These are phyloP conservation scores for Trypanosomatidae sp. DNA, from an alignment of 208 protist genomes.

Conservation along the genomic window DNA sequence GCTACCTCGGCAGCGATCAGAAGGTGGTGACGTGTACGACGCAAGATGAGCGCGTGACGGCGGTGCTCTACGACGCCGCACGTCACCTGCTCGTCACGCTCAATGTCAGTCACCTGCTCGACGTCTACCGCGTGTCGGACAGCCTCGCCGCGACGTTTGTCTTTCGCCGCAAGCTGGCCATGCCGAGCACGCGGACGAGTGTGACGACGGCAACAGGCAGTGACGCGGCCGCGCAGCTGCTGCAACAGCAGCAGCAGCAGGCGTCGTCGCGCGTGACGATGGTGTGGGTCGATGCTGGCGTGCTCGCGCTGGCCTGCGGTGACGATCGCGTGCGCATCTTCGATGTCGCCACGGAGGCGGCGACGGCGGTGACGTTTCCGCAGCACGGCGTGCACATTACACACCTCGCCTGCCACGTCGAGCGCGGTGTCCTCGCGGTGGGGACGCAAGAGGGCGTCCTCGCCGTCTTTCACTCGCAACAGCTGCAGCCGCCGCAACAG, in stretches of 20 bases:
- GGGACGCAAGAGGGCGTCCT: conserved; percentile 58
- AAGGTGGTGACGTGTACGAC: conserved; percentile 31
- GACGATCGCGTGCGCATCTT: conserved; percentile 79
- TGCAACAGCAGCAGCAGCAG: too few species aligned
- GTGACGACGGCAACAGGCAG: too few species aligned
- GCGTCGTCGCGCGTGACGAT: conserved; percentile 23
- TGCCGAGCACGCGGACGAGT: conserved; percentile 11
- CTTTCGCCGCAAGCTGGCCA: conserved; percentile 62
- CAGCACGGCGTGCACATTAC: conserved; percentile 31
- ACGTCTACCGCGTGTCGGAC: conserved; percentile 42
- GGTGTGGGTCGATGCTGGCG: conserved; percentile 46
- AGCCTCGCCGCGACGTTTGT: conserved; percentile 19
- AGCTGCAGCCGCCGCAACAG: neutral
- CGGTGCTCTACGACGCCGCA: conserved; percentile 47
- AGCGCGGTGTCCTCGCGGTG: conserved; percentile 25
- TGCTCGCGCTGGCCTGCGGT: conserved; percentile 65
- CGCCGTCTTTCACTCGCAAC: conserved; percentile 31
- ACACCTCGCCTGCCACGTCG: conserved; percentile 17
- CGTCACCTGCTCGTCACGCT: conserved; percentile 56
- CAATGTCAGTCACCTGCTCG: conserved; percentile 34
- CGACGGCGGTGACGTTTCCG: conserved; percentile 56
- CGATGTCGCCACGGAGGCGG: conserved; percentile 52
- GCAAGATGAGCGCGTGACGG: conserved; percentile 31
- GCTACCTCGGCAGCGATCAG: conserved; percentile 49
- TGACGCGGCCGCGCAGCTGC: too few species aligned